Evolutionary conservation across 805 yeast species (phyloP).

Genomic region (Phaffomyces antillensis): DNA sequence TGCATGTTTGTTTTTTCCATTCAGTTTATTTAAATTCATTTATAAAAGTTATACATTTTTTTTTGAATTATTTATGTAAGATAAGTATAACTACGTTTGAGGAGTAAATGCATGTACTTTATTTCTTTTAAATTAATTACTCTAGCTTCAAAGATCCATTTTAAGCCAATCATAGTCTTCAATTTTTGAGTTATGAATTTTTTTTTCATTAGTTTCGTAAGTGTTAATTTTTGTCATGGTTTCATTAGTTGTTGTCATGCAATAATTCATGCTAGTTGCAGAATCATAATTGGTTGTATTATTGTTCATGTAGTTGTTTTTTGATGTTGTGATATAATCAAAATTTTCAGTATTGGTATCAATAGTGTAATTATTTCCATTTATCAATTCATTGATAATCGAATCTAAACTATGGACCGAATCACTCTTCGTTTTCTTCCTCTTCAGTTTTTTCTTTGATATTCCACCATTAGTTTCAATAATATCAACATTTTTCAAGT

Average conservation of each 20-base stretch:
- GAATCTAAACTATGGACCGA: neutral
- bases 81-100: too few relatives aligned
- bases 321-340: neutral
- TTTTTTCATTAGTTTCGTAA: too few relatives aligned
- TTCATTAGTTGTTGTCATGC: too few relatives aligned
- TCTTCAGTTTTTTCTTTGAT: too few relatives aligned
- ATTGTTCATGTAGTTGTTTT: neutral
- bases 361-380: neutral
- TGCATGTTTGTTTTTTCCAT: neutral
- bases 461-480: too few relatives aligned
- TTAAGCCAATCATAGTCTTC: slow-evolving; percentile 20
- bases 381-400: neutral
- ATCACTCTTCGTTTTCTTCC: too few relatives aligned
- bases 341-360: too few relatives aligned
- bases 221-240: too few relatives aligned
- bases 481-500: too few relatives aligned
- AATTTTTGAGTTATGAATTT: neutral
- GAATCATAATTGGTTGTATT: neutral
- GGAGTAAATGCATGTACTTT: too few relatives aligned
- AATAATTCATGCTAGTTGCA: too few relatives aligned
- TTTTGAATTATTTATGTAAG: too few relatives aligned
- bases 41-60: neutral
- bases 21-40: neutral
- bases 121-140: neutral
- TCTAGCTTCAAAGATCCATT: slow-evolving; percentile 13